Percentiles rank a stretch among this genome's conserved stretches.
phyloP scores from a whole-genome alignment of 164 flowering plant species.

The Macadamia tetraphylla region DNA sequence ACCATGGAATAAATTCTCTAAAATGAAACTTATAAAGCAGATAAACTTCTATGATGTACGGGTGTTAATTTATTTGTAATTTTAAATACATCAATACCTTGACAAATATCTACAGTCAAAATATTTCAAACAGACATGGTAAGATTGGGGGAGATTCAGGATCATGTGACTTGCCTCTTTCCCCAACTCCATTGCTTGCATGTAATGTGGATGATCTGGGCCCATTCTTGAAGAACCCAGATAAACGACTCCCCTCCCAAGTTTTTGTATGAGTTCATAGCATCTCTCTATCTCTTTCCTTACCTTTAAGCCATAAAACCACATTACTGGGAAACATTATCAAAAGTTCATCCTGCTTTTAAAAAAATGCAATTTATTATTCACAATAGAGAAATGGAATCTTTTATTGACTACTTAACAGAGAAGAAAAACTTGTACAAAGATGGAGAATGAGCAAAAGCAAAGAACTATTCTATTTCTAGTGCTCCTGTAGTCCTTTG shows the following conservation, averaged over 20 bases:
- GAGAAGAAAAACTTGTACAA: background rate
- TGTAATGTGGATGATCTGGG: slow-evolving; percentile 67
- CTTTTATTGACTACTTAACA: background rate
- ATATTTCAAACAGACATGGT: no score
- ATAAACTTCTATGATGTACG: background rate
- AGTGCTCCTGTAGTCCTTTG: background rate
- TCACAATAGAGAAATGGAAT: background rate
- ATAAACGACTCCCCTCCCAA: slow-evolving; percentile 87
- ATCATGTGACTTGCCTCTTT: slow-evolving; percentile 49
- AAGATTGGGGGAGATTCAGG: background rate
- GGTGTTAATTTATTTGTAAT: background rate
- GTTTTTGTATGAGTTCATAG: slow-evolving; percentile 67
- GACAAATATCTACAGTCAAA: no score
- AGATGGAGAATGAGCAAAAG: background rate
- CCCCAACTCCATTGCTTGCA: slow-evolving; percentile 55
- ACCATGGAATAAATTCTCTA: background rate
- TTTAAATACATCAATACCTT: no score
- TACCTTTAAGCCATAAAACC: slow-evolving; percentile 40
- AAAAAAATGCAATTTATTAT: background rate
- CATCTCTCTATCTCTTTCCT: slow-evolving; percentile 66
- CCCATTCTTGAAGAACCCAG: slow-evolving; percentile 86
- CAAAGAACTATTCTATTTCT: background rate
- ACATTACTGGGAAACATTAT: background rate
- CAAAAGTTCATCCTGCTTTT: background rate
- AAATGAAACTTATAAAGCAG: background rate